phyloP scores from a whole-genome alignment of 2,329 filamentous ascomycete genomes.

The Fusarium lyarnte region DNA sequence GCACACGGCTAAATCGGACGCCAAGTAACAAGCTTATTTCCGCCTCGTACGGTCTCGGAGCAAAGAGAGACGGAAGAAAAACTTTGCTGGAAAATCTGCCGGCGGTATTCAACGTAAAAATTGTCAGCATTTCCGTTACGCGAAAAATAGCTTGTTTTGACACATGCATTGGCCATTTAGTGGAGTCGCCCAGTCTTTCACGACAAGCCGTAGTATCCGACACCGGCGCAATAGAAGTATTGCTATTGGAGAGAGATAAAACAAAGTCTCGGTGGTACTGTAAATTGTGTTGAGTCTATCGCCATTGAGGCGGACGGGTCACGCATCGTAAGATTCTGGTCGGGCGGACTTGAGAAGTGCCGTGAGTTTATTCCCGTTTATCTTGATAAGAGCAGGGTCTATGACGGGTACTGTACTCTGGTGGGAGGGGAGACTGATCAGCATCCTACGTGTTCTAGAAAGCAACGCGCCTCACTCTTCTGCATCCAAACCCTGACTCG shows the following conservation, averaged over 20 bases:
- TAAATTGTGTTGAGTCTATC: not conserved
- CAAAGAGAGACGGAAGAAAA: not conserved
- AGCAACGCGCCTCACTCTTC: not conserved
- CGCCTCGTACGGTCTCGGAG: not conserved
- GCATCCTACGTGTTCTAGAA: slow-evolving; percentile 14
- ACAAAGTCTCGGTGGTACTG: not conserved
- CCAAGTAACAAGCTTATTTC: slow-evolving; percentile 20
- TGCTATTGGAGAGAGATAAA: slow-evolving; percentile 14
- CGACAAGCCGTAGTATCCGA: slow-evolving; percentile 12
- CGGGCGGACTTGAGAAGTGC: not conserved
- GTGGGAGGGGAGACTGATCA: not conserved
- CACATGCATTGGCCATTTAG: slow-evolving; percentile 22
- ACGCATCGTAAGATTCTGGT: slow-evolving; percentile 11
- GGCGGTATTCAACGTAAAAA: not conserved
- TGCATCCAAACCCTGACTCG: slow-evolving; percentile 1
- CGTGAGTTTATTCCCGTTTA: not conserved
- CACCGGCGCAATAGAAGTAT: slow-evolving; percentile 1
- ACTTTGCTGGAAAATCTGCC: not conserved
- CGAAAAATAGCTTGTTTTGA: slow-evolving; percentile 32
- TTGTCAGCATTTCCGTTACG: slow-evolving; percentile 27
- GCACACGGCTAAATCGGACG: slow-evolving; percentile 8
- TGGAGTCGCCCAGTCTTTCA: slow-evolving; percentile 18
- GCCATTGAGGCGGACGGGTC: not conserved
- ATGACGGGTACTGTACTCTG: not conserved
- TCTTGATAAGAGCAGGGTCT: not conserved